These are phyloP conservation scores for Beta macrorhiza DNA, from an alignment of 179 eudicot genomes.

Conservation along the genomic window DNA sequence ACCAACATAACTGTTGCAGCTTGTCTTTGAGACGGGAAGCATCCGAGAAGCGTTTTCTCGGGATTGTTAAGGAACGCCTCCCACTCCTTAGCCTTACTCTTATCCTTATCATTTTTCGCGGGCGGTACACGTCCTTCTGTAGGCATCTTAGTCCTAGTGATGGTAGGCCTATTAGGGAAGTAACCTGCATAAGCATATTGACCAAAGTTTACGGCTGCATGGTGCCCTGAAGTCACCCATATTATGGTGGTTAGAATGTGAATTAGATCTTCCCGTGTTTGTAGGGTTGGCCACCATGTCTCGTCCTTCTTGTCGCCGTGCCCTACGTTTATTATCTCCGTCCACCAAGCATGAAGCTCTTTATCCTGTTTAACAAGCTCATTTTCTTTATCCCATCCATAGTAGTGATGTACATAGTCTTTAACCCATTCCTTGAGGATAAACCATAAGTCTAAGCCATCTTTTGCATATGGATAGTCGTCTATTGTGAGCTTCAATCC, in stretches of 20 bases:
- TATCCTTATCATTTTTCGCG: too few species aligned
- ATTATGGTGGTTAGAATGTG: slow-evolving; percentile 54
- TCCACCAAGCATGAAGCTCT: slow-evolving; percentile 81
- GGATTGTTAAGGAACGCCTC: slow-evolving; percentile 45
- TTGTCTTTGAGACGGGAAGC: slow-evolving; percentile 57
- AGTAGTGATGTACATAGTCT: slow-evolving; percentile 56
- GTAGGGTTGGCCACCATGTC: slow-evolving; percentile 66
- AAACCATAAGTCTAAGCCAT: slow-evolving; percentile 66
- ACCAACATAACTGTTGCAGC: slow-evolving; percentile 58
- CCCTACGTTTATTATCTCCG: slow-evolving; percentile 52
- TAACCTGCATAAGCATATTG: slow-evolving; percentile 67
- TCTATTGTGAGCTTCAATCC: slow-evolving; percentile 63
- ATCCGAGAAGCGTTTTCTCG: slow-evolving; percentile 27
- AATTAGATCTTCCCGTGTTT: slow-evolving; percentile 48
- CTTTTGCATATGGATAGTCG: slow-evolving; percentile 74
- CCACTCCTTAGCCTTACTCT: slow-evolving; percentile 12
- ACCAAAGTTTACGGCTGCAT: slow-evolving; percentile 72
- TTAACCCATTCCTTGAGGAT: slow-evolving; percentile 58
- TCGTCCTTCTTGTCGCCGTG: slow-evolving; percentile 71
- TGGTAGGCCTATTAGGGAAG: slow-evolving; percentile 64
- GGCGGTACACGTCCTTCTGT: slow-evolving; percentile 33
- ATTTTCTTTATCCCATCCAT: slow-evolving; percentile 19
- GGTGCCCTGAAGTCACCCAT: slow-evolving; percentile 75
- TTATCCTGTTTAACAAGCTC: slow-evolving; percentile 36
- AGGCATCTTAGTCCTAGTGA: slow-evolving; percentile 56